Evolutionary conservation across 108 stramenopile genomes (phyloP).

Genomic region (Seminavis robusta): DNA sequence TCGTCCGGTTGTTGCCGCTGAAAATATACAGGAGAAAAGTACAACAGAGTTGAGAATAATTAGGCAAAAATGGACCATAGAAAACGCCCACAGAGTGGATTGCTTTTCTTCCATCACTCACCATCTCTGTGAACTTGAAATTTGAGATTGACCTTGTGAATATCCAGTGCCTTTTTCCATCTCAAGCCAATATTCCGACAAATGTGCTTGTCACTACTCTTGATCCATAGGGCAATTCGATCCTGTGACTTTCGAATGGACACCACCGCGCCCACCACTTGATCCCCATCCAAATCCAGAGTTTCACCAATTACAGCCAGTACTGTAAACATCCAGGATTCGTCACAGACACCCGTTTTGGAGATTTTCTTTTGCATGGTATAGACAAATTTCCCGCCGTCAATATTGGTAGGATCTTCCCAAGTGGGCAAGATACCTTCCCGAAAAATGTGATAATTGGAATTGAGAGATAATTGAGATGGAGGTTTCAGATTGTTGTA

Average conservation of each 20-base stretch:
- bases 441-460: constrained; percentile 90
- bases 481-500: constrained; percentile 90
- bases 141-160: constrained; percentile 64
- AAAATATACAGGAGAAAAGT: no score
- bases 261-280: constrained; percentile 88
- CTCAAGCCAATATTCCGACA: constrained; percentile 69
- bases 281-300: constrained; percentile 71
- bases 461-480: constrained; percentile 42
- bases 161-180: constrained; percentile 84
- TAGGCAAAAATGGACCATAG: no score
- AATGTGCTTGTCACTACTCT: constrained; percentile 55
- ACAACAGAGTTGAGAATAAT: no score
- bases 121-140: constrained; percentile 87
- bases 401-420: constrained; percentile 83
- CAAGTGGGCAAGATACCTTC: constrained; percentile 91
- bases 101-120: no score
- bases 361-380: constrained; percentile 67
- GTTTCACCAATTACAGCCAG: constrained; percentile 89
- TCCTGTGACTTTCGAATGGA: constrained; percentile 80
- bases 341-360: constrained; percentile 57
- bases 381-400: constrained; percentile 87
- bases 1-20: constrained; percentile 71
- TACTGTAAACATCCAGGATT: constrained; percentile 83
- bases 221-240: constrained; percentile 88
- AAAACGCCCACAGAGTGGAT: no score